These are phyloP conservation scores for Cladosporium sp. DNA, from an alignment of 2,329 filamentous ascomycete genomes.

Conservation along the genomic window DNA sequence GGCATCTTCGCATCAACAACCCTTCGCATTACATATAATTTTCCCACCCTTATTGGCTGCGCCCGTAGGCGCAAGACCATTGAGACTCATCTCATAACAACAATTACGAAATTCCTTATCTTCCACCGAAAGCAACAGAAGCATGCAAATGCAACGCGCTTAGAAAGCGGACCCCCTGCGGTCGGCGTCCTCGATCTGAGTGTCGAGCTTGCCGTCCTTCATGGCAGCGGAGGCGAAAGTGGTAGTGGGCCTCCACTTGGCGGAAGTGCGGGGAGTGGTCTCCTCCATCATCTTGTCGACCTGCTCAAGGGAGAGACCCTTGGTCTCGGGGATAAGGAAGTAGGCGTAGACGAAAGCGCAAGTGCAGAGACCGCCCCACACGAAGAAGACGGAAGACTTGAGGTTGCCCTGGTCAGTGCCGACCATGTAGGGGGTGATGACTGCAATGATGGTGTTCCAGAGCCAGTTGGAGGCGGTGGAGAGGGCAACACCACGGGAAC, in stretches of 20 bases:
- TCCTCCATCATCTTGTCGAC: constrained; percentile 88
- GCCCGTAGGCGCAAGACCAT: no score
- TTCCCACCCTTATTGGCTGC: no score
- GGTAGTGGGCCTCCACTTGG: constrained; percentile 54
- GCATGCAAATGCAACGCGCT: background rate
- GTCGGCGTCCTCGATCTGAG: constrained; percentile 29
- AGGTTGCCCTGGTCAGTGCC: constrained; percentile 53
- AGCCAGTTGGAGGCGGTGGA: constrained; percentile 90
- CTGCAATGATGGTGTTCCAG: constrained; percentile 58
- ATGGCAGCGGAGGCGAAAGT: constrained; percentile 33
- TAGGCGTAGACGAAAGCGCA: constrained; percentile 60
- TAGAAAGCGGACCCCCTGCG: constrained; percentile 34
- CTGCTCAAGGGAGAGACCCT: constrained; percentile 69
- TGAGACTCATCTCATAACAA: background rate
- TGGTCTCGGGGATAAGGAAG: constrained; percentile 58
- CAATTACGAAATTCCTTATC: background rate
- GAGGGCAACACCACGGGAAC: constrained; percentile 79
- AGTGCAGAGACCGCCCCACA: constrained; percentile 38
- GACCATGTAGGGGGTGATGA: constrained; percentile 65
- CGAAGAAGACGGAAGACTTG: constrained; percentile 39
- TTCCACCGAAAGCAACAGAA: background rate
- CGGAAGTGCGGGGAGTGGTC: constrained; percentile 69
- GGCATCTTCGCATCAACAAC: background rate
- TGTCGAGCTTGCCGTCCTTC: constrained; percentile 29
- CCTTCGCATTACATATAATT: background rate